Conservation (phyloP, 495 filamentous ascomycete genomes). For the Aspergillus sclerotioniger region DNA sequence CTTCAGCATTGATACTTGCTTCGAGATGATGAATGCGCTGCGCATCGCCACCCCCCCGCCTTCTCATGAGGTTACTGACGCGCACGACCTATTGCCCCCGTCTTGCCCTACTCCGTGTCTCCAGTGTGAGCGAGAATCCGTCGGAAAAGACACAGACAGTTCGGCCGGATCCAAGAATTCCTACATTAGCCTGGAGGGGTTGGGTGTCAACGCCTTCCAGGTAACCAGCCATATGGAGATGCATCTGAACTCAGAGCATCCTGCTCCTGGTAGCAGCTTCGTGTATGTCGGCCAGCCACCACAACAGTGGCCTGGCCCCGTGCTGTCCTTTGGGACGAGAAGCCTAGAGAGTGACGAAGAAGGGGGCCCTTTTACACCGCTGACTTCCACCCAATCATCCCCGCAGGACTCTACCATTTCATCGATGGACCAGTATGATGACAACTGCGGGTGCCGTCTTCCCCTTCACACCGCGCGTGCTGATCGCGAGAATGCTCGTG, state of each 20-base stretch:
- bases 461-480: too few species aligned
- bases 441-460: too few species aligned
- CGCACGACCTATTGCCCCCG: neutral
- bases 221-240: neutral
- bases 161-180: neutral
- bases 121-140: neutral
- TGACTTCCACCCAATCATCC: too few species aligned
- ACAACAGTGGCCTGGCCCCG: too few species aligned
- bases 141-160: neutral
- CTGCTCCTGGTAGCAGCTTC: neutral
- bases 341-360: too few species aligned
- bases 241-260: neutral
- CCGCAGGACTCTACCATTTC: too few species aligned
- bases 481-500: too few species aligned
- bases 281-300: neutral
- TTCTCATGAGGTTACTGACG: neutral
- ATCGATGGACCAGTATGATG: too few species aligned
- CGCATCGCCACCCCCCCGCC: conserved; percentile 1
- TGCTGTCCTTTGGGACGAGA: too few species aligned
- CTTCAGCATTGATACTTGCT: conserved; percentile 27
- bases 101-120: neutral
- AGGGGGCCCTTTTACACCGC: too few species aligned
- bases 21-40: conserved; percentile 21
- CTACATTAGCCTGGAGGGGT: neutral
- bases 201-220: neutral